Percentiles rank a stretch among this genome's conserved stretches.
phyloP scores from a whole-genome alignment of 129 eudicot genomes.

The Calendula officinalis region DNA sequence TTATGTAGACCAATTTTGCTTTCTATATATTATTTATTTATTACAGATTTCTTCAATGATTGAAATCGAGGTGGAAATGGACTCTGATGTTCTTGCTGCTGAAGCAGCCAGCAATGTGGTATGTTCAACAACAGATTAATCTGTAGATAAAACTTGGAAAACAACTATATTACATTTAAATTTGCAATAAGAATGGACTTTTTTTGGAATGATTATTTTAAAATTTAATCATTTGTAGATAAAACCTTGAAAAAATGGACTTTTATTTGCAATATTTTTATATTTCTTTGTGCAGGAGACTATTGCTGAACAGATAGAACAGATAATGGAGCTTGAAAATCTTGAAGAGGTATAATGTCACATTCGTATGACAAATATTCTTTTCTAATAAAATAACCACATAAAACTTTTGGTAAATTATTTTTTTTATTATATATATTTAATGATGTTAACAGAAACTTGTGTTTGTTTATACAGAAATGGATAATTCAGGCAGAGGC shows the following conservation, averaged over 20 bases:
- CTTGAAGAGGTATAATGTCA: conserved; percentile 99
- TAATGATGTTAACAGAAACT: conserved; percentile 1
- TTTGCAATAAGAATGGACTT: background rate
- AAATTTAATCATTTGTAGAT: no score
- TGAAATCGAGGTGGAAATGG: conserved; percentile 98
- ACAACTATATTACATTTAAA: background rate
- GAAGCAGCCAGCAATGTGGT: conserved; percentile 85
- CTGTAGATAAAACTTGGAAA: background rate
- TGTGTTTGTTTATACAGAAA: conserved; percentile 42
- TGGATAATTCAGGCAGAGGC: conserved; percentile 97
- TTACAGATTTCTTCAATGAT: conserved; percentile 96
- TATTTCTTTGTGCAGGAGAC: conserved; percentile 56
- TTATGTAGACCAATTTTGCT: background rate
- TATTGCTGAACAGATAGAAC: conserved; percentile 85
- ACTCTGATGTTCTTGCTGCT: conserved; percentile 93
- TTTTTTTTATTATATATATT: background rate
- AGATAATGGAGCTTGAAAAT: conserved; percentile 95
- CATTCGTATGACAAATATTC: no score
- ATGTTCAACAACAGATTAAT: background rate
- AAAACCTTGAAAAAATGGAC: no score
- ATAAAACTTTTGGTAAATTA: background rate
- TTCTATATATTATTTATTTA: background rate
- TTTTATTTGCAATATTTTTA: background rate
- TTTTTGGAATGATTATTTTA: background rate
- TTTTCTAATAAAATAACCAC: background rate